Percentiles rank a stretch among this genome's conserved stretches.
These are phyloP conservation scores for Coemansia sp. DNA, from an alignment of 192 early-diverging fungal species.

Conservation along the genomic window DNA sequence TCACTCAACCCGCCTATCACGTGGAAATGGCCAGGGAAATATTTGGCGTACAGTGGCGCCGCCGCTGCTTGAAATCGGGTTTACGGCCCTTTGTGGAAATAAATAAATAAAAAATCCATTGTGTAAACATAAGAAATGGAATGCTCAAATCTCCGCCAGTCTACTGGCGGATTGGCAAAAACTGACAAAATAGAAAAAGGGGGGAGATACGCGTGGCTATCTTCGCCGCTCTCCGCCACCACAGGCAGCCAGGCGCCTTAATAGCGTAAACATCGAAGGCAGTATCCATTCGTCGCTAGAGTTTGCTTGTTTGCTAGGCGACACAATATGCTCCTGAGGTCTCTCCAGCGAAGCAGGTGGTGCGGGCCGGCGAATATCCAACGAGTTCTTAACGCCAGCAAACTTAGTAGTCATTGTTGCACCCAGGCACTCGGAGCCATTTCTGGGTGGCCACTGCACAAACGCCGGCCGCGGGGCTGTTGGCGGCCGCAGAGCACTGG, in stretches of 20 bases:
- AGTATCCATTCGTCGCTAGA: constrained; percentile 16
- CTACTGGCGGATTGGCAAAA: constrained; percentile 12
- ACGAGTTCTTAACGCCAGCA: constrained; percentile 43
- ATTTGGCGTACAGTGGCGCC: neutral
- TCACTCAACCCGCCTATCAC: neutral
- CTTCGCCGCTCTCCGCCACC: constrained; percentile 14
- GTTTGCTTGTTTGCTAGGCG: constrained; percentile 10
- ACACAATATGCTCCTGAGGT: constrained; percentile 1
- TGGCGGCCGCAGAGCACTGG: neutral
- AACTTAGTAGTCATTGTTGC: constrained; percentile 20
- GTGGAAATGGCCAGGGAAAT: neutral
- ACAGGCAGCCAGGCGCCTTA: constrained; percentile 35
- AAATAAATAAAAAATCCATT: neutral
- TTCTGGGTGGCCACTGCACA: neutral
- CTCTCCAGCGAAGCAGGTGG: neutral
- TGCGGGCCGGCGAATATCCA: constrained; percentile 39
- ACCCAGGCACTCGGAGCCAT: neutral
- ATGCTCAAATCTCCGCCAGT: constrained; percentile 1
- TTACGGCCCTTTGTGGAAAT: neutral
- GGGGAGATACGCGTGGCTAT: neutral
- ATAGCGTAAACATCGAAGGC: constrained; percentile 22
- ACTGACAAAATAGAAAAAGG: neutral
- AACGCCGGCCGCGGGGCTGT: neutral
- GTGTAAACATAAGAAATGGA: constrained; percentile 12
- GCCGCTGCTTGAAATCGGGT: neutral